phyloP scores from a whole-genome alignment of 208 protist species.

The Leishmania guyanensis region DNA sequence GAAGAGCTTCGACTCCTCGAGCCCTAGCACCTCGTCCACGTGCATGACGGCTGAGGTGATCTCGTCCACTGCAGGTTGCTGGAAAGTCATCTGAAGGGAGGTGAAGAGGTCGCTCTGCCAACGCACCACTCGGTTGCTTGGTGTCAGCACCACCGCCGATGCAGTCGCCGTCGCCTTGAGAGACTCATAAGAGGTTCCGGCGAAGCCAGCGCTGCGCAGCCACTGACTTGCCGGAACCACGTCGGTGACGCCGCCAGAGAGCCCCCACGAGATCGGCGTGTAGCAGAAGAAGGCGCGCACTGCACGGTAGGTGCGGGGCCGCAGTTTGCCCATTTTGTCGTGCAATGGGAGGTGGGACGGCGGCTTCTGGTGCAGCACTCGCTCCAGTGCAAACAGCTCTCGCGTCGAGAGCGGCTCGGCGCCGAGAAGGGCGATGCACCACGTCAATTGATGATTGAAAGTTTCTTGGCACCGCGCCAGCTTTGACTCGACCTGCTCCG shows the following conservation, averaged over 20 bases:
- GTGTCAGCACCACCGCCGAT: conserved; percentile 32
- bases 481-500: conserved; percentile 60
- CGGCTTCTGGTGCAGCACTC: conserved; percentile 35
- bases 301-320: conserved; percentile 39
- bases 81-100: conserved; percentile 53
- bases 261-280: conserved; percentile 30
- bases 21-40: conserved; percentile 2
- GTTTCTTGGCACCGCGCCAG: conserved; percentile 61
- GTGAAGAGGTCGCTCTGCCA: conserved; percentile 79
- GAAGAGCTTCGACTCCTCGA: conserved; percentile 28
- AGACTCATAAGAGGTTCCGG: conserved; percentile 15
- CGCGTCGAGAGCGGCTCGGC: conserved; percentile 27
- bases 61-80: conserved; percentile 31
- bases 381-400: conserved; percentile 43
- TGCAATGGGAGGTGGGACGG: conserved; percentile 42
- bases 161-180: conserved; percentile 16
- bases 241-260: conserved; percentile 12
- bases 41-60: conserved; percentile 1
- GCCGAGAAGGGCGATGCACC: conserved; percentile 70
- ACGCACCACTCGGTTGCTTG: conserved; percentile 41
- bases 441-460: conserved; percentile 58
- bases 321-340: conserved; percentile 55
- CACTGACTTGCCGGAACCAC: conserved; percentile 46
- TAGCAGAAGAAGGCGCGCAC: conserved; percentile 66
- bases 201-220: conserved; percentile 44